A percentile compares a stretch with the other conserved stretches of the same genome.
These are phyloP conservation scores for Halocafeteria seosinensis DNA, from an alignment of 108 stramenopile species.

Conservation along the genomic window DNA sequence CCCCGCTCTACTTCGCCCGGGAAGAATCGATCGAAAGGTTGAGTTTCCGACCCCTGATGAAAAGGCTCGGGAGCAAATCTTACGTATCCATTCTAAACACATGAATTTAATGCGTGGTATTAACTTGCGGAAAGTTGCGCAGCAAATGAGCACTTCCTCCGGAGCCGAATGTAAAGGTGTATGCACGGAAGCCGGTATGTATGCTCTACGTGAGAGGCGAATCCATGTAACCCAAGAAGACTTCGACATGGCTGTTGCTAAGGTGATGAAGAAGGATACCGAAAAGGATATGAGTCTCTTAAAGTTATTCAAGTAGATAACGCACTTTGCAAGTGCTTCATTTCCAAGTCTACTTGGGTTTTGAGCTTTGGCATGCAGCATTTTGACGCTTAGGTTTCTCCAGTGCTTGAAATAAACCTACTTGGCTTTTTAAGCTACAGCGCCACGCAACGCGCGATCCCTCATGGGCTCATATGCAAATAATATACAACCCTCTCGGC, in stretches of 20 bases:
- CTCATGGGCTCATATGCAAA: too few relatives aligned
- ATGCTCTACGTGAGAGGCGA: constrained; percentile 89
- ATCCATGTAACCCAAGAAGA: constrained; percentile 99
- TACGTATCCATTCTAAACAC: constrained; percentile 81
- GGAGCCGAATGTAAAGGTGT: constrained; percentile 99
- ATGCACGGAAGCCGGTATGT: constrained; percentile 99
- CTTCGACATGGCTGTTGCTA: constrained; percentile 97
- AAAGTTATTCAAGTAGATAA: constrained; percentile 86
- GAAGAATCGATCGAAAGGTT: constrained; percentile 87
- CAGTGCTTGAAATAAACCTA: too few relatives aligned
- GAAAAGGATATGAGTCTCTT: constrained; percentile 79
- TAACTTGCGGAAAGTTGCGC: constrained; percentile 69
- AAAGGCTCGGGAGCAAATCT: constrained; percentile 66
- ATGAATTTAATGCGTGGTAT: constrained; percentile 94
- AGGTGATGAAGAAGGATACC: constrained; percentile 99
- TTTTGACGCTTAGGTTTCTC: too few relatives aligned
- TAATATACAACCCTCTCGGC: too few relatives aligned
- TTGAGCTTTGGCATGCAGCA: too few relatives aligned
- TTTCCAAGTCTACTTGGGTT: too few relatives aligned
- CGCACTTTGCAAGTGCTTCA: too few relatives aligned
- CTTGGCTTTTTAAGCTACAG: too few relatives aligned
- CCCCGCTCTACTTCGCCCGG: constrained; percentile 72
- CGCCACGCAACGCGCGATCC: too few relatives aligned
- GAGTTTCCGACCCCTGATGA: constrained; percentile 83
- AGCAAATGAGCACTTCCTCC: constrained; percentile 78